Evolutionary conservation across 345 rosid species (phyloP).

Genomic region (Lepidium didymum): DNA sequence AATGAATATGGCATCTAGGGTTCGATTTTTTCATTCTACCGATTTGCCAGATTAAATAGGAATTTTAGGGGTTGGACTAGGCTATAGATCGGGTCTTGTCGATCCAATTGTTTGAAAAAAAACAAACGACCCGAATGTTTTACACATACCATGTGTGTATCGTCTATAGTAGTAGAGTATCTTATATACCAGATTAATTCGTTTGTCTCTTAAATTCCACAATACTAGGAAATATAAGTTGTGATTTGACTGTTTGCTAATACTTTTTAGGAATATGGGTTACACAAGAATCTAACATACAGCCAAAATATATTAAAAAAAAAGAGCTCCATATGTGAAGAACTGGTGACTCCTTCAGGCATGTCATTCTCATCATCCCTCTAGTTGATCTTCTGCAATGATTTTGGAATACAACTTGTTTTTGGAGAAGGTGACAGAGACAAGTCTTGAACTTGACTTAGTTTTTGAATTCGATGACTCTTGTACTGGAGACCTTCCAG

Average conservation of each 20-base stretch:
- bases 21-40: too few species aligned
- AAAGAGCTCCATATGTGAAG: neutral
- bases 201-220: neutral
- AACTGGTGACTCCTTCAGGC: neutral
- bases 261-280: neutral
- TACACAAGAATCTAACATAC: slow-evolving; percentile 17
- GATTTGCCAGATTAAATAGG: too few species aligned
- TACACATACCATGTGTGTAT: too few species aligned
- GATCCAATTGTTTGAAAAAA: too few species aligned
- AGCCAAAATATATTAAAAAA: neutral
- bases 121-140: too few species aligned
- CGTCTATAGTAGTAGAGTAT: too few species aligned
- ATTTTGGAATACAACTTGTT: slow-evolving; percentile 34
- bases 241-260: neutral
- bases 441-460: slow-evolving; percentile 17
- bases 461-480: neutral
- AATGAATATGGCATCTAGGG: too few species aligned
- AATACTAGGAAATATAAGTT: neutral
- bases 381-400: slow-evolving; percentile 28
- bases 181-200: neutral
- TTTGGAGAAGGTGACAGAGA: slow-evolving; percentile 35
- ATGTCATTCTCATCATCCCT: slow-evolving; percentile 6
- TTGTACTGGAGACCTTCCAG: slow-evolving; percentile 17
- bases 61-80: too few species aligned
- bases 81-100: too few species aligned